Base-by-base conservation (phyloP, 352 stramenopile genomes). In the Phytophthora nicotianae region DNA sequence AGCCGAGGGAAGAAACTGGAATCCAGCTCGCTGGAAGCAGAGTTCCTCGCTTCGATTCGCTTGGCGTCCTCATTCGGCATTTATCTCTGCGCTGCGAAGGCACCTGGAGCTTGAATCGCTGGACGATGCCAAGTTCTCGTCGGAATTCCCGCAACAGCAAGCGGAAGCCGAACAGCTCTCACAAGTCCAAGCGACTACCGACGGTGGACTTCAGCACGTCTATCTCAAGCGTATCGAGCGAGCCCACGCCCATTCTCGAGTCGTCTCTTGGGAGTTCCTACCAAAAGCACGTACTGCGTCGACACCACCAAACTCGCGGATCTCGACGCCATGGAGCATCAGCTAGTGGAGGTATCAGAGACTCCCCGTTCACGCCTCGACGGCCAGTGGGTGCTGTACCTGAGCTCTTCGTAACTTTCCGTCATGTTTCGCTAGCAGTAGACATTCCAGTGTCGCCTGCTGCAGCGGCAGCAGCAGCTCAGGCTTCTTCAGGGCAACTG, bases 361-460 rank as follows among this genome's bases (percentile, higher is more conserved):
- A 71, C 42, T 74, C 64, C 20, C 64, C 56, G 5, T 74, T 74
- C 37, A 67, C 59, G 5, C 69, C 68, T 46, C 53, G 54, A 41
- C 68, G 68, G 13, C 68, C 68, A n/a, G 33, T 35, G 11, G 69
- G 59, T 16, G 59, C 55, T 19, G 69, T 65, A 3, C 61, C 72
- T 19, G 62, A 78, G 35, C 47, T 78, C 40, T 72, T 66, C 21
- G 54, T 78, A 40, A 67, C 57, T 21, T 78, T 75, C 47, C 70
- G 70, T 11, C 65, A 78, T 21, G 52, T 78, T n/a, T 78, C 66
- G 35, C 58, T 78, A 11, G 65, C 58, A 37, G 53, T 74, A 7
- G 65, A 78, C 26, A 27, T 68, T 10, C 59, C 59, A 1, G 50
- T 73, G 37, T 24, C 64, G 3, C 59, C 64, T 61, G 68, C 66